Evolutionary conservation across 202 grass and related monocot species (phyloP).

Genomic region (Tripidium arundinaceum): DNA sequence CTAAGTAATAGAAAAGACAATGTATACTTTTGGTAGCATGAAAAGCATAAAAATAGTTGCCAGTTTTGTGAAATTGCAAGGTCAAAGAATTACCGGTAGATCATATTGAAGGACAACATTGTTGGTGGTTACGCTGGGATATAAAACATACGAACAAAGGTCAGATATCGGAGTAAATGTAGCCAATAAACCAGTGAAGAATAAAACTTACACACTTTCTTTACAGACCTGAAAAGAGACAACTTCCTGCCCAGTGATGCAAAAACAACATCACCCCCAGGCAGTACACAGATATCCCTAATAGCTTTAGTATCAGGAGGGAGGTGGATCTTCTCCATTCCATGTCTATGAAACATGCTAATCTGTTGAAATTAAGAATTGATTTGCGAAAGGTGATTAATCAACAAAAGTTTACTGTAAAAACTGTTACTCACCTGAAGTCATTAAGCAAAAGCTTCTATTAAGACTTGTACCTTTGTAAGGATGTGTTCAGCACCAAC

Average conservation of each 20-base stretch:
- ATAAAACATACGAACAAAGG: conserved; percentile 29
- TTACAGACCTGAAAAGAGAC: conserved; percentile 61
- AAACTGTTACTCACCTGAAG: conserved; percentile 3
- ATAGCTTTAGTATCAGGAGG: conserved; percentile 77
- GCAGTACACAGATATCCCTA: conserved; percentile 71
- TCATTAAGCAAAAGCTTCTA: conserved; percentile 20
- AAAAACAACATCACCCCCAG: conserved; percentile 53
- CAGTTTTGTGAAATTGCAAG: conserved; percentile 33
- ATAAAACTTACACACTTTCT: conserved; percentile 19
- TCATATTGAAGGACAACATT: conserved; percentile 74
- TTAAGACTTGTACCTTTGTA: conserved; percentile 61
- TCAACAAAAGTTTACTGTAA: conserved; percentile 2
- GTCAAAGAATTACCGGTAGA: conserved; percentile 72
- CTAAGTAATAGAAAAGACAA: not conserved
- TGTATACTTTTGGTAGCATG: not conserved
- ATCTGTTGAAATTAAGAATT: conserved; percentile 47
- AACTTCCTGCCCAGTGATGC: conserved; percentile 83
- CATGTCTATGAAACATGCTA: conserved; percentile 58
- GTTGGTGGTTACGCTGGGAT: conserved; percentile 62
- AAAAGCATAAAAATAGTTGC: conserved; percentile 2
- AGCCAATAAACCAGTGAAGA: conserved; percentile 11
- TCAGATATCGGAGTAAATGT: conserved; percentile 25
- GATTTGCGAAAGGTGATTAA: conserved; percentile 28
- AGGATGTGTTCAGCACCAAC: conserved; percentile 67
- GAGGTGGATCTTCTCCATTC: conserved; percentile 56